A percentile compares a stretch with the other conserved stretches of the same genome.
Evolutionary conservation across 768 basidiomycete species (phyloP).

Genomic region (Russula dissimulans): DNA sequence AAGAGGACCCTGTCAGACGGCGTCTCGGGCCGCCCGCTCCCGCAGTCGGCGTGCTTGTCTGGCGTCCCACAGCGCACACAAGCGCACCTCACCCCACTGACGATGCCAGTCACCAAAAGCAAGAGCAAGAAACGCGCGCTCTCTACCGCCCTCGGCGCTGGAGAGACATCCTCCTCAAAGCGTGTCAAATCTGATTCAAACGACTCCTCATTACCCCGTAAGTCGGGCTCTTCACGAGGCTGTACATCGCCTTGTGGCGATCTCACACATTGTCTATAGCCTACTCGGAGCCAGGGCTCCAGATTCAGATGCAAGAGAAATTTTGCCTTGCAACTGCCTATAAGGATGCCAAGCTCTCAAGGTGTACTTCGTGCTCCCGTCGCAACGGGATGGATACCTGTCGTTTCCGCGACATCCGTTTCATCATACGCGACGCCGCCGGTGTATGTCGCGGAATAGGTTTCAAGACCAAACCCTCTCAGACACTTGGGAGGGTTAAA

Average conservation of each 20-base stretch:
- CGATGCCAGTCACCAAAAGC: constrained; percentile 11
- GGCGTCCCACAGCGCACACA: not conserved
- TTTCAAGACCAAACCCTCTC: constrained; percentile 30
- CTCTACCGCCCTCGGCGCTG: not conserved
- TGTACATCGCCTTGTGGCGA: not conserved
- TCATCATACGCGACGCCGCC: constrained; percentile 54
- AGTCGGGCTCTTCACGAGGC: not conserved
- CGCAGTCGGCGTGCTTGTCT: not conserved
- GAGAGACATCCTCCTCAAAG: constrained; percentile 12
- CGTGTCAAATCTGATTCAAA: constrained; percentile 12
- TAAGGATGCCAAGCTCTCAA: constrained; percentile 43
- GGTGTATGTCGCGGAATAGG: constrained; percentile 52
- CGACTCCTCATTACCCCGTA: constrained; percentile 3
- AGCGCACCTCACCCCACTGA: not conserved
- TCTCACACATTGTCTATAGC: constrained; percentile 2
- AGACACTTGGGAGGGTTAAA: constrained; percentile 1
- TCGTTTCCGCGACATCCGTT: constrained; percentile 73
- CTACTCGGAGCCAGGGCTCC: not conserved
- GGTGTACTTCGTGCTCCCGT: constrained; percentile 74
- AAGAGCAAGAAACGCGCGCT: constrained; percentile 12
- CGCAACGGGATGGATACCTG: constrained; percentile 83
- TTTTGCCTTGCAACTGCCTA: constrained; percentile 14
- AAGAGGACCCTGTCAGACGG: no score
- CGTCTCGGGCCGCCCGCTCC: no score
- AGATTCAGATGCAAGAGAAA: constrained; percentile 12